Evolutionary conservation across 371 early-diverging fungal genomes (phyloP), one percentile per base, ranked within the genome.

Genomic region (Mucor lusitanicus): DNA sequence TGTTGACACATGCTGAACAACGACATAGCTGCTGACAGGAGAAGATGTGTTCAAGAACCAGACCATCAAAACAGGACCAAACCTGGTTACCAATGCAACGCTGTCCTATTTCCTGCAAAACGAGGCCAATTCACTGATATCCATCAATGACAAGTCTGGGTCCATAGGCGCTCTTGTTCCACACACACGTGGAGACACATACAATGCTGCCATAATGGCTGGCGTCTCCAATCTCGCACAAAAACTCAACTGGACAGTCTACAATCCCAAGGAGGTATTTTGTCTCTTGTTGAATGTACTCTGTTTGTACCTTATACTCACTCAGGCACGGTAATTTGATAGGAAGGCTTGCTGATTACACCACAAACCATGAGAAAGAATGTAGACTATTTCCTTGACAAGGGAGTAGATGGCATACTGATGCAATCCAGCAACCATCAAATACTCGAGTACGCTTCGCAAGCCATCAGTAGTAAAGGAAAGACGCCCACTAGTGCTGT

Each of bases 31-130:
- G 15, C 12, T 69, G 39, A 83, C 85, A 32, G 85, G 85, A 0
- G 74, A 79, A 4, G 67, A 67, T 19, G 69, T 85, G 0, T 66
- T 82, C 33, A 61, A 59, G 25, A 73, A 66, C n/a, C 61, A 53
- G 33, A 85, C 77, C 6, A 71, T 85, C 48, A 76, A 76, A 9
- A 65, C 73, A 9, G 83, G 81, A 3, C 69, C 71, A 0, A 69
- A 62, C 1, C 40, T 72, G 17, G 77, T 81, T 12, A 72, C 66
- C 11, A 73, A 72, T 12, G 37, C 71, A 8, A 76, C 73, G 0
- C 21, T 82, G 11, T 15, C 37, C 2, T 63, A 62, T 3, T 71
- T 73, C 17, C 28, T 75, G 50, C 64, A 74, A n/a, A 75, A 61
- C 21, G 76, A 68, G 15, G 75, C 76, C 44, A 77, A 80, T 1